phyloP scores from a whole-genome alignment of 805 yeast genomes.

The Cyberlindnera japonica region DNA sequence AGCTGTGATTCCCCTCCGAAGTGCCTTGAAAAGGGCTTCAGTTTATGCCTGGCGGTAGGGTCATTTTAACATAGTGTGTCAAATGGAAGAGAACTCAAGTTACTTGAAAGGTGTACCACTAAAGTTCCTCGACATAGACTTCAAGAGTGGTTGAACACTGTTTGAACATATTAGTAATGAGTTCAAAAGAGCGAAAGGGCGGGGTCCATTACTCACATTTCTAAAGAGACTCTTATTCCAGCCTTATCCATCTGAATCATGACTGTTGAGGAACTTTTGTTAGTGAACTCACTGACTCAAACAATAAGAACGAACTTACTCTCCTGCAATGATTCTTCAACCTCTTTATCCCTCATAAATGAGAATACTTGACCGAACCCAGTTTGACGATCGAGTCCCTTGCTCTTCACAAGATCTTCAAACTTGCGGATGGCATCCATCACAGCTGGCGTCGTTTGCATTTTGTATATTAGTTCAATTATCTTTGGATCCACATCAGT shows the following conservation, averaged over 20 bases:
- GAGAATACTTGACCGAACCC: slow-evolving; percentile 10
- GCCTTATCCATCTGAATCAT: slow-evolving; percentile 18
- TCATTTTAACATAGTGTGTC: no score
- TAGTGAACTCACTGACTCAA: neutral
- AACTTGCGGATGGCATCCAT: slow-evolving; percentile 11
- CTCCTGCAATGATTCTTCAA: slow-evolving; percentile 11
- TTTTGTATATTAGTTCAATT: slow-evolving; percentile 13
- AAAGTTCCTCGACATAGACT: slow-evolving; percentile 13
- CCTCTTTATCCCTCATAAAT: slow-evolving; percentile 12
- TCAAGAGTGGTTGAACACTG: slow-evolving; percentile 13
- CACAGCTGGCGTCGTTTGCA: slow-evolving; percentile 17
- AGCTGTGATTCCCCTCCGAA: no score
- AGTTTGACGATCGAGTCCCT: slow-evolving; percentile 11
- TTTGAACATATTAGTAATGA: neutral
- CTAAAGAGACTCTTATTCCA: slow-evolving; percentile 12
- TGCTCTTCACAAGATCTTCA: slow-evolving; percentile 7
- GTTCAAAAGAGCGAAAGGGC: no score
- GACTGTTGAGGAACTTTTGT: slow-evolving; percentile 4
- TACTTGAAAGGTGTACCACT: slow-evolving; percentile 9
- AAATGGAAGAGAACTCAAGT: no score
- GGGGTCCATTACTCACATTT: slow-evolving; percentile 8
- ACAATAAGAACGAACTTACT: slow-evolving; percentile 6
- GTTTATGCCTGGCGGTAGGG: no score
- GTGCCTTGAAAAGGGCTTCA: no score
- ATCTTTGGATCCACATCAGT: slow-evolving; percentile 12